Base-by-base conservation (phyloP, 2,329 filamentous ascomycete genomes). In the Ceratocystis albifundus region DNA sequence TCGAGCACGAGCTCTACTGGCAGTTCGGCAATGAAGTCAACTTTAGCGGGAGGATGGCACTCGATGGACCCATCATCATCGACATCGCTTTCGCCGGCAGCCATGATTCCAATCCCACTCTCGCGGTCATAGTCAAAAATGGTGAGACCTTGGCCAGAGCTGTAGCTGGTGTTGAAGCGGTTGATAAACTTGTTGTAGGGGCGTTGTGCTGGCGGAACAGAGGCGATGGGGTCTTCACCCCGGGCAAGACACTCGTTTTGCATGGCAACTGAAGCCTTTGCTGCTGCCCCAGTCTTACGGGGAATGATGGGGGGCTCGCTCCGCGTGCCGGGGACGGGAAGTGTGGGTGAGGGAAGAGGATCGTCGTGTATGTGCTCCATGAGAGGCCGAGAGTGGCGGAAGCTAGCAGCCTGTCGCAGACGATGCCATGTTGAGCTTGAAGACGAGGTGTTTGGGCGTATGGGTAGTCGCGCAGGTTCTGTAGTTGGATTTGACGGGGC, bases 101-200 rank as follows among this genome's bases (percentile, higher is more conserved):
- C 74, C 0, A 79, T 77, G 62, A 87, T 86, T 41, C 83, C 84
- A 64, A 87, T 85, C 22, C 84, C 84, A 70, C 85, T 87, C 74
- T 87, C 84, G 30, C 80, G 77, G 69, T 87, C 84, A 69, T 80
- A 83, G 61, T 75, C 76, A 17, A 68, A 70, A 20, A 70, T 55
- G 64, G 71, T 62, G 62, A 69, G 36, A 4, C 70, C 70, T 53
- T 70, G 70, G 10, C 67, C 44, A 7, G 62, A 30, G 53, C 10
- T 59, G 15, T 59, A 59, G 53, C 28, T 59, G 17, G 50, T 41
- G 45, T 46, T 36, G 70, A 46, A 32, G 28, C 36, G 55, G 28
- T 46, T 41, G 32, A 65, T 28, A 28, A 46, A 22, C 28, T 61
- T 61, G 41, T 61, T 61, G 30, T 59, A 65, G 4, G 28, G 25